phyloP scores from a whole-genome alignment of 1,284 basidiomycete species.

The Coriolopsis trogii region DNA sequence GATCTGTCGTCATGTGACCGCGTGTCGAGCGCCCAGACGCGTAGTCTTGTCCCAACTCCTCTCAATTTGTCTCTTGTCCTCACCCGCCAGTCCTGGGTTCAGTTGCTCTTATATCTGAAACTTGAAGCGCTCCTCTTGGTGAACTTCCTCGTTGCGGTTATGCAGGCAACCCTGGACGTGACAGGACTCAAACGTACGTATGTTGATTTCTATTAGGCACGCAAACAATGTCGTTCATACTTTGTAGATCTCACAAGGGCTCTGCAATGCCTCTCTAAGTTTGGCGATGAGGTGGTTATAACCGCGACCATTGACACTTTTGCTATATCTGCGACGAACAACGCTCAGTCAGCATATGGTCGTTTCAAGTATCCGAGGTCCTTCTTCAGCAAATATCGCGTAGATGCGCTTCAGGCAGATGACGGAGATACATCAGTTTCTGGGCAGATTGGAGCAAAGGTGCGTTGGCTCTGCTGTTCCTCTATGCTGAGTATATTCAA shows the following conservation, averaged over 20 bases:
- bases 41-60: too few species aligned
- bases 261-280: constrained; percentile 73
- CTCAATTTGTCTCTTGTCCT: too few species aligned
- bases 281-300: constrained; percentile 77
- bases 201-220: background rate
- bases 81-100: too few species aligned
- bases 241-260: constrained; percentile 69
- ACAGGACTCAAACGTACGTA: constrained; percentile 50
- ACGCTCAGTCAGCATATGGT: constrained; percentile 77
- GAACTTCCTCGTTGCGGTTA: constrained; percentile 18
- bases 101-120: too few species aligned
- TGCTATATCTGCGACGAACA: constrained; percentile 72
- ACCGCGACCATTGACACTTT: constrained; percentile 62
- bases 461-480: constrained; percentile 32
- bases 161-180: constrained; percentile 53
- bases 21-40: too few species aligned
- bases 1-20: too few species aligned
- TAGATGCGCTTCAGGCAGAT: constrained; percentile 33
- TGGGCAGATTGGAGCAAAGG: constrained; percentile 73
- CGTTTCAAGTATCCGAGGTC: constrained; percentile 69
- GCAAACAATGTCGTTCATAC: constrained; percentile 14
- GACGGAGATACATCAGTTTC: constrained; percentile 29
- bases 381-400: constrained; percentile 71
- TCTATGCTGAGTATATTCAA: background rate
- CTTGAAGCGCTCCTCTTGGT: too few species aligned